Conservation (phyloP, 2,329 filamentous ascomycete species). For the Exophiala viscosa region DNA sequence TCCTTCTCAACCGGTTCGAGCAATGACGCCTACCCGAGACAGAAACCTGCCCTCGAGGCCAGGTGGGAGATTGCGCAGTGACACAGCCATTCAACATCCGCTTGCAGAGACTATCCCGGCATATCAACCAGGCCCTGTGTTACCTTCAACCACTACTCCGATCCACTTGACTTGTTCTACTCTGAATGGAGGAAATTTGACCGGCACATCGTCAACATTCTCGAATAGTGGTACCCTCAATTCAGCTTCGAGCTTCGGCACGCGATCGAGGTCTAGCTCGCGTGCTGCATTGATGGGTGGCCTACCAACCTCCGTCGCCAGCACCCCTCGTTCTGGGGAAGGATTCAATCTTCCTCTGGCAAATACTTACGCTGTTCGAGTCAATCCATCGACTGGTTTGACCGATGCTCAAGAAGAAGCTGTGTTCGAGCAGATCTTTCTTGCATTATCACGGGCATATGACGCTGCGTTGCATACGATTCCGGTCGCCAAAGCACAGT, state of each 20-base stretch:
- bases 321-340: conserved; percentile 79
- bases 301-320: conserved; percentile 47
- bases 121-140: conserved; percentile 18
- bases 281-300: conserved; percentile 29
- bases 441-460: conserved; percentile 69
- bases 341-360: conserved; percentile 62
- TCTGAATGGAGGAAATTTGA: conserved; percentile 13
- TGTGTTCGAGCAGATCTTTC: conserved; percentile 76
- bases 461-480: conserved; percentile 69
- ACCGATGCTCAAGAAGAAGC: conserved; percentile 70
- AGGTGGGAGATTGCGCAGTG: conserved; percentile 47
- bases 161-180: conserved; percentile 25
- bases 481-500: conserved; percentile 65
- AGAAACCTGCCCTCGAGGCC: conserved; percentile 32
- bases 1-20: conserved; percentile 32
- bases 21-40: conserved; percentile 47
- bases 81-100: conserved; percentile 49
- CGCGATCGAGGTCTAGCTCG: conserved; percentile 28
- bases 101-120: conserved; percentile 13
- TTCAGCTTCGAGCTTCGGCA: conserved; percentile 13
- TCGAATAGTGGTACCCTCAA: conserved; percentile 21
- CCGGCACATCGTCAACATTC: conserved; percentile 20
- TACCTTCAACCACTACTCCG: conserved; percentile 17
- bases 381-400: conserved; percentile 57
- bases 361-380: conserved; percentile 48